Evolutionary conservation across 2,329 filamentous ascomycete species (phyloP).

Genomic region (Penicillium hordei): DNA sequence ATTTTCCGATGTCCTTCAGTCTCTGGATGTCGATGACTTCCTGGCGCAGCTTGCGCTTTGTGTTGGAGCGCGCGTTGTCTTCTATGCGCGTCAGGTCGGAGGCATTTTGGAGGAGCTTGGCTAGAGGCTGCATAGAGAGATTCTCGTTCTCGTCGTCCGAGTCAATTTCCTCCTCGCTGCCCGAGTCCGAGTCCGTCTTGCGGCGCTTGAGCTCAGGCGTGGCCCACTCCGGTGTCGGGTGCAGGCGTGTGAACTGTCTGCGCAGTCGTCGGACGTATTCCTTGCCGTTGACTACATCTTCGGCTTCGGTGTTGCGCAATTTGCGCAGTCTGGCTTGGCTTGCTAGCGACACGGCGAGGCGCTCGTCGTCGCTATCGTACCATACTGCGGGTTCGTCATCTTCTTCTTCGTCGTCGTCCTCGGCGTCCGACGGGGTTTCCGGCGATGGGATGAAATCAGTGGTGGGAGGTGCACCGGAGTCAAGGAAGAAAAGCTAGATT

Average conservation of each 20-base stretch:
- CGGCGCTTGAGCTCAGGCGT: conserved; percentile 50
- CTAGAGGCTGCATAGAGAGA: conserved; percentile 72
- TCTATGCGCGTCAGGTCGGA: conserved; percentile 60
- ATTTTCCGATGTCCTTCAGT: conserved; percentile 77
- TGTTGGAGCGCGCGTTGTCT: conserved; percentile 50
- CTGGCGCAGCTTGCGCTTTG: conserved; percentile 72
- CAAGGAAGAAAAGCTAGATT: conserved; percentile 72
- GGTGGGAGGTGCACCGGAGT: conserved; percentile 57
- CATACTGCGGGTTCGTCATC: conserved; percentile 55
- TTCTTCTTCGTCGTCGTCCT: conserved; percentile 28
- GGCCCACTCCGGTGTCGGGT: conserved; percentile 64
- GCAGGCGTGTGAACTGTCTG: conserved; percentile 67
- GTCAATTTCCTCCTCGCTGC: conserved; percentile 52
- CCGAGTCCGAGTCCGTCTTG: conserved; percentile 32
- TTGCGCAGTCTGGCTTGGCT: conserved; percentile 75
- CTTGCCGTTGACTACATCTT: conserved; percentile 81
- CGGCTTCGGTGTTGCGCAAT: conserved; percentile 73
- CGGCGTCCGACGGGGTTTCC: conserved; percentile 41
- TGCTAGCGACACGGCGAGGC: conserved; percentile 78
- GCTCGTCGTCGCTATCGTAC: conserved; percentile 95
- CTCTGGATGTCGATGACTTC: conserved; percentile 90
- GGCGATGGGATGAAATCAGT: conserved; percentile 33
- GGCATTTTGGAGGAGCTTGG: conserved; percentile 74
- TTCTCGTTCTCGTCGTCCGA: conserved; percentile 60
- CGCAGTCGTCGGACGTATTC: conserved; percentile 82